Percentiles rank a stretch among this genome's conserved stretches.
These are phyloP conservation scores for Populus trichocarpa DNA, from an alignment of 441 rosid species.

Conservation along the genomic window DNA sequence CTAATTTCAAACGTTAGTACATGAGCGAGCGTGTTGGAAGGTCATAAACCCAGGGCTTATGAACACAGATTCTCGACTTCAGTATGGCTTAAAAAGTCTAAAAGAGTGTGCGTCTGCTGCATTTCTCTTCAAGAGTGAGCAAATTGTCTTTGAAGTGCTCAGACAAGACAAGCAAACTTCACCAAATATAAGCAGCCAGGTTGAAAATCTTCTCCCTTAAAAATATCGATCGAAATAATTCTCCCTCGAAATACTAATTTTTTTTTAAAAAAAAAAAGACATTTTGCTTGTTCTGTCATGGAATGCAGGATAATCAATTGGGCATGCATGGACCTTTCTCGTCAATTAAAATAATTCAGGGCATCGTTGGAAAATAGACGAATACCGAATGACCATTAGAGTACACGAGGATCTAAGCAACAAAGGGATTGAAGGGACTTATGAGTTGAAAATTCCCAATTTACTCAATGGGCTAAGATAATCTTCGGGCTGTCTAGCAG, in stretches of 20 bases:
- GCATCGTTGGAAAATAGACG: background rate
- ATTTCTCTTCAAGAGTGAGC: no score
- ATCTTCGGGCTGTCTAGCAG: no score
- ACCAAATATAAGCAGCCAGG: background rate
- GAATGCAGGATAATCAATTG: no score
- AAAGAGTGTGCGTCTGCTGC: background rate
- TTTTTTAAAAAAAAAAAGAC: no score
- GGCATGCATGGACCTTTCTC: no score
- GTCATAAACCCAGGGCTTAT: background rate
- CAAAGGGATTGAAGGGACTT: no score
- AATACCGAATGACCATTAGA: background rate
- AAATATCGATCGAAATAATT: background rate
- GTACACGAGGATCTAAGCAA: background rate
- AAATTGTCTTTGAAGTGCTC: background rate
- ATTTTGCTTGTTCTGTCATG: no score
- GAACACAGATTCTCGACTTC: background rate
- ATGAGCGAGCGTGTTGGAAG: background rate
- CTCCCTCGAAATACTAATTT: background rate
- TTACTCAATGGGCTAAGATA: no score
- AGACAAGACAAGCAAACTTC: background rate
- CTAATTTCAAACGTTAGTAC: background rate
- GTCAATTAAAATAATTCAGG: background rate
- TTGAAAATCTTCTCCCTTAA: background rate
- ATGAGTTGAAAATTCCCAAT: no score
- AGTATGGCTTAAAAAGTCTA: background rate